Evolutionary conservation across 768 basidiomycete genomes (phyloP).

Genomic region (Podaxis sp.): DNA sequence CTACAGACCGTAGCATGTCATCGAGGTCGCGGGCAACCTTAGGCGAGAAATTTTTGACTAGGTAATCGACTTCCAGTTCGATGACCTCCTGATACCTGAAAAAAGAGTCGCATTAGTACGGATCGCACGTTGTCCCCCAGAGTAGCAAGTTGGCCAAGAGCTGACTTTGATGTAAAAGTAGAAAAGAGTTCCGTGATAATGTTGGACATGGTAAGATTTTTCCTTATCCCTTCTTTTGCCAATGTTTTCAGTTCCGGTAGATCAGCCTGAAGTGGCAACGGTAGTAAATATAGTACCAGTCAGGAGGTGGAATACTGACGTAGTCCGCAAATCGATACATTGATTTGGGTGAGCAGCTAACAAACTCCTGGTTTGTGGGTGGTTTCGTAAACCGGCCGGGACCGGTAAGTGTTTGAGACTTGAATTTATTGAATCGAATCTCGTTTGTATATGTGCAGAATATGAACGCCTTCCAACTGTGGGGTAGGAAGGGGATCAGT

Average conservation of each 20-base stretch:
- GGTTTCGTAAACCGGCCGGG: not conserved
- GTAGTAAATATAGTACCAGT: not conserved
- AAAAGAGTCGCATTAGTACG: not conserved
- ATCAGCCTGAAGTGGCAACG: not conserved
- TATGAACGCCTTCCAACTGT: conserved; percentile 13
- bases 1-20: not conserved
- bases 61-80: not conserved
- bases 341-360: conserved; percentile 32
- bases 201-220: conserved; percentile 7
- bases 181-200: conserved; percentile 15
- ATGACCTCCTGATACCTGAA: not conserved
- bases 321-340: conserved; percentile 33
- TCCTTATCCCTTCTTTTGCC: conserved; percentile 13
- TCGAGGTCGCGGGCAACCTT: not conserved
- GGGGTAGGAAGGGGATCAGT: not conserved
- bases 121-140: not conserved
- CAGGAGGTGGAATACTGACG: not conserved
- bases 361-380: not conserved
- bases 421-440: conserved; percentile 6
- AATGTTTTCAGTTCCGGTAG: not conserved
- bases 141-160: not conserved
- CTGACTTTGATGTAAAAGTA: conserved; percentile 11
- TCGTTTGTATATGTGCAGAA: conserved; percentile 11
- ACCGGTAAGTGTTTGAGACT: not conserved
- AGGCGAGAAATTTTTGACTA: not conserved